A percentile compares a stretch with the other conserved stretches of the same genome.
Conservation (phyloP, 148 eudicot genomes). For the Arbutus unedo region DNA sequence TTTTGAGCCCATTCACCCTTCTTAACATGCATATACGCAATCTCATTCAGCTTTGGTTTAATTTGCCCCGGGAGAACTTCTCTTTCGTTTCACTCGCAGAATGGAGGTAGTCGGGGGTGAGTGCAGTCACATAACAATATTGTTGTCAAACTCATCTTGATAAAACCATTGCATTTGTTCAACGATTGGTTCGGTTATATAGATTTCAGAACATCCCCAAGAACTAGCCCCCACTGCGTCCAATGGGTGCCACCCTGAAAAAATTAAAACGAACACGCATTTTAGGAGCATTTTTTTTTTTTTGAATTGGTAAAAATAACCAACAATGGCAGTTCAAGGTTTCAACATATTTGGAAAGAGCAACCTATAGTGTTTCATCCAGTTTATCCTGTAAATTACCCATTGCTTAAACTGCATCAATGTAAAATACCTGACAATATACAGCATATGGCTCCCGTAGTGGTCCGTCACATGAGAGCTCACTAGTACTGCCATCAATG, state of each 20-base stretch:
- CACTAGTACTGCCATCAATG: constrained; percentile 96
- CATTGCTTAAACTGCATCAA: constrained; percentile 1
- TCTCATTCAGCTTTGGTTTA: background rate
- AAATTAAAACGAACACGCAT: constrained; percentile 13
- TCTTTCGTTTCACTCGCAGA: too few relatives aligned
- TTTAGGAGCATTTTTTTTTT: background rate
- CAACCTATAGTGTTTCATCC: background rate
- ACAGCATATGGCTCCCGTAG: constrained; percentile 83
- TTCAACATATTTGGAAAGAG: background rate
- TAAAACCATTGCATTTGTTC: background rate
- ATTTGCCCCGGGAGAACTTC: background rate
- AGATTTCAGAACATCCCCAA: constrained; percentile 76
- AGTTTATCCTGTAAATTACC: background rate
- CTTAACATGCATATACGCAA: background rate
- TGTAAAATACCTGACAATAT: constrained; percentile 67
- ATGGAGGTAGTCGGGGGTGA: background rate
- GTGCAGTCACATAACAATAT: background rate
- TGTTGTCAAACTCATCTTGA: background rate
- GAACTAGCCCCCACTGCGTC: constrained; percentile 93
- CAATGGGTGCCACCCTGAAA: constrained; percentile 94
- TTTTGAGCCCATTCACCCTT: background rate
- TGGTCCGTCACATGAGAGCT: constrained; percentile 97
- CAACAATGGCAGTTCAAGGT: background rate
- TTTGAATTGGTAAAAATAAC: background rate
- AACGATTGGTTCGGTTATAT: constrained; percentile 22